Percentiles rank a stretch among this genome's conserved stretches.
phyloP scores from a whole-genome alignment of 2,329 filamentous ascomycete species.

The Fusarium transvaalense region DNA sequence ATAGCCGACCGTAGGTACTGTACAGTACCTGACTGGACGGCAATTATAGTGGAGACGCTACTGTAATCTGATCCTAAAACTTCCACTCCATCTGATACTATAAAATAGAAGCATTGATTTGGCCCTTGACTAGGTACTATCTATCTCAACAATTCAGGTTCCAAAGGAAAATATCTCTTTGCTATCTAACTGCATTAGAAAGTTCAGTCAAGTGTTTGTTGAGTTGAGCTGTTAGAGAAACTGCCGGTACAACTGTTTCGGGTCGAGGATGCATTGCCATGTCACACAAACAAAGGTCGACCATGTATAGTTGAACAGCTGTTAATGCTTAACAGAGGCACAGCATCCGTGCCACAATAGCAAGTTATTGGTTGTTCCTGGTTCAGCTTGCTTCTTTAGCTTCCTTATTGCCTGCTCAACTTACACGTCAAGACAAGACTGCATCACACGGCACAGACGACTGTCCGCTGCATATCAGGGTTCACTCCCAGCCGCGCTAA shows the following conservation, averaged over 20 bases:
- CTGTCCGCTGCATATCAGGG: conserved; percentile 11
- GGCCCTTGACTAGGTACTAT: no score
- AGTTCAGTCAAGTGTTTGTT: background rate
- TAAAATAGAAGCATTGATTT: background rate
- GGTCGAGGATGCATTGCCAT: conserved; percentile 37
- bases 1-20: conserved; percentile 8
- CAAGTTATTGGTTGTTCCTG: conserved; percentile 12
- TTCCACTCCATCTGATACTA: no score
- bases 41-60: conserved; percentile 18
- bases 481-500: conserved; percentile 28
- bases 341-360: background rate
- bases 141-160: no score
- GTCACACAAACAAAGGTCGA: conserved; percentile 30
- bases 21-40: conserved; percentile 9
- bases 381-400: conserved; percentile 1
- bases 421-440: conserved; percentile 32
- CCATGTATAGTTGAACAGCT: conserved; percentile 1
- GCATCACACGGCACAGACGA: conserved; percentile 27
- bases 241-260: conserved; percentile 28
- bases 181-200: background rate
- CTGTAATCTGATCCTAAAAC: conserved; percentile 14
- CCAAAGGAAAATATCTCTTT: background rate
- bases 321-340: background rate
- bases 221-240: conserved; percentile 11
- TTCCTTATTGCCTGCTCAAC: background rate